Evolutionary conservation across 306 rosid genomes (phyloP), one percentile per base, ranked within the genome.

Genomic region (Ceratonia siliqua): DNA sequence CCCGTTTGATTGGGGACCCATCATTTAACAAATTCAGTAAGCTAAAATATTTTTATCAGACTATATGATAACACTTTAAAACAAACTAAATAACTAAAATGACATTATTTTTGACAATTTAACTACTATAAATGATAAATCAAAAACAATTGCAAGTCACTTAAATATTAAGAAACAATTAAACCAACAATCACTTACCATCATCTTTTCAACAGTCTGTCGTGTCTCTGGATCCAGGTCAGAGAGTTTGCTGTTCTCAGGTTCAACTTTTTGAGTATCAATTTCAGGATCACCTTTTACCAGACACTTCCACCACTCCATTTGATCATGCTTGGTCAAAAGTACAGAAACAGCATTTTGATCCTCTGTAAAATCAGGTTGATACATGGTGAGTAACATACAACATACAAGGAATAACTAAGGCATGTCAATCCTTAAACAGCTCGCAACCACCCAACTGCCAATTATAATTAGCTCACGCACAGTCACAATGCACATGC

Each of bases 221-320:
- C 98, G 83, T 21, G 96, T 92, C 80, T 95, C 99, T 4, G 96
- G 85, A 81, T 95, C 99, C 28, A 92, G 85, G 73, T 95, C 99
- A 18, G 92, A 68, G 39, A 95, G 87, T 74, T 90, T 95, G 85
- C 98, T 95, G 82, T 79, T 79, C 74, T 89, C 99, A 2, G 99
- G 99, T 77, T 92, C 99, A 63, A 89, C 97, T 66, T 89, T 92
- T 43, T 95, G 98, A 11, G 98, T 92, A 81, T 95, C 95, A 18
- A 95, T 74, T 75, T 87, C 92, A 71, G 97, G 98, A 55, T 87
- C 98, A 22, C 99, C 99, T 79, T 90, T 95, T 49, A 95, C 90
- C 59, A 95, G 55, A 81, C 82, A 78, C 74, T 87, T 95, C 99
- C 99, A 95, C 99, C 99, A 95, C 68, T 89, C 96, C 98, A 95